Evolutionary conservation across 352 stramenopile species (phyloP), one percentile per base, ranked within the genome.

Genomic region (Phytophthora pini): DNA sequence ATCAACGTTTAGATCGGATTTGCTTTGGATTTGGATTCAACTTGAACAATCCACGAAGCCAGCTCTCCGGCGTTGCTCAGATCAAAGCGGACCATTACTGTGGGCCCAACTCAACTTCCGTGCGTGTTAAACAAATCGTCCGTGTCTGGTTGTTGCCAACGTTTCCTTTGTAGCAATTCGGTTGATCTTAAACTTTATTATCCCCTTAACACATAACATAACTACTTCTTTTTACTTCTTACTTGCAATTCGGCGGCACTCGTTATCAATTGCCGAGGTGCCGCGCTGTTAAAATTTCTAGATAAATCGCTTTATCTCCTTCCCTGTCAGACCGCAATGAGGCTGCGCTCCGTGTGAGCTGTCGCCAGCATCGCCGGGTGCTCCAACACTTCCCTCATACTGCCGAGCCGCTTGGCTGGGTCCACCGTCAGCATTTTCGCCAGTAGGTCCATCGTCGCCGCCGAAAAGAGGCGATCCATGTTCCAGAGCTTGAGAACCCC

Each of bases 401-500:
- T 72, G 4, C 48, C 36, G 2, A 77, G 62, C 11, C 73, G 70
- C 38, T 68, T 69, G 9, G 61, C 29, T 26, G 75, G 69, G 39
- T 80, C 69, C 15, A 86, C 61, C 20, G 61, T 65, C 40, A 84
- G 68, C 60, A 87, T 77, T 54, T 72, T 70, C 6, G 68, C 61
- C 1, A 84, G 65, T 40, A 84, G 52, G 53, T 84, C 76, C 49
- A 80, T 58, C 22, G 72, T 79, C 6, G 70, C 76, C 10, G 68
- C 72, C 22, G 72, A 80, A 46, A 84, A 74, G 29, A 70, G 52
- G 41, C 47, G 39, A 20, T 79, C 70, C 60, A 85, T 78, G 2
- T 70, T 56, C 82, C 82, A 90, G 15, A 86, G 43, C 22, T 68
- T 56, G 5, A 90, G 57, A 13, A 90, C 62, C 2, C 70, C 73